A percentile compares a stretch with the other conserved stretches of the same genome.
These are phyloP conservation scores for Castanea crenata DNA, from an alignment of 306 rosid genomes.

Conservation along the genomic window DNA sequence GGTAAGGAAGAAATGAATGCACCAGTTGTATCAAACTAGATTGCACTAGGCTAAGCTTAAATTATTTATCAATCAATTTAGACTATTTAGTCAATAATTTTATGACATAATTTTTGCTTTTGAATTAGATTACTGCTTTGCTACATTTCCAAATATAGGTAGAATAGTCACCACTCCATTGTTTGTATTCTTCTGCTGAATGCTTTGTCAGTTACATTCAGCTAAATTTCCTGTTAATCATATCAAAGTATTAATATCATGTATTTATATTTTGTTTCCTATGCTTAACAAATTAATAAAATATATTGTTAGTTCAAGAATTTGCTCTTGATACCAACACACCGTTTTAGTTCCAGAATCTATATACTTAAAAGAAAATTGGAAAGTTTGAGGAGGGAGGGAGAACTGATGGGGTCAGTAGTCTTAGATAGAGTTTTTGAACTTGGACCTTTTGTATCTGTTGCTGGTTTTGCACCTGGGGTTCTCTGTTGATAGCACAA, in stretches of 20 bases:
- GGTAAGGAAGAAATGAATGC: not conserved
- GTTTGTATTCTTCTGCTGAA: not conserved
- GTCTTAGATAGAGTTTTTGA: not conserved
- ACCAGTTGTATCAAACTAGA: not conserved
- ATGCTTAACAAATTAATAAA: not conserved
- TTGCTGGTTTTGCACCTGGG: not conserved
- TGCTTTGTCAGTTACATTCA: too few relatives aligned
- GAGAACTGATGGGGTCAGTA: too few relatives aligned
- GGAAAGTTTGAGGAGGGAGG: too few relatives aligned
- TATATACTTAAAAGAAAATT: too few relatives aligned
- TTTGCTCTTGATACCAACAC: not conserved
- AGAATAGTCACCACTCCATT: not conserved
- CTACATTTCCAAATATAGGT: not conserved
- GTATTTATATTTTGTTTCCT: too few relatives aligned
- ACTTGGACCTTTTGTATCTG: not conserved
- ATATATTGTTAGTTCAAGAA: not conserved
- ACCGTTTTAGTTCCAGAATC: not conserved
- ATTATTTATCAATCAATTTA: constrained; percentile 3
- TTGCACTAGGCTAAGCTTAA: not conserved
- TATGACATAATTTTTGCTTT: not conserved
- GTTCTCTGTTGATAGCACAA: too few relatives aligned
- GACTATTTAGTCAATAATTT: constrained; percentile 5
- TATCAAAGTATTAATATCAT: too few relatives aligned
- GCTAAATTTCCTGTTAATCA: too few relatives aligned
- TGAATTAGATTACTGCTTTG: not conserved